Percentiles rank a stretch among this genome's conserved stretches.
Conservation (phyloP, 345 rosid species). For the Dipteronia dyeriana region DNA sequence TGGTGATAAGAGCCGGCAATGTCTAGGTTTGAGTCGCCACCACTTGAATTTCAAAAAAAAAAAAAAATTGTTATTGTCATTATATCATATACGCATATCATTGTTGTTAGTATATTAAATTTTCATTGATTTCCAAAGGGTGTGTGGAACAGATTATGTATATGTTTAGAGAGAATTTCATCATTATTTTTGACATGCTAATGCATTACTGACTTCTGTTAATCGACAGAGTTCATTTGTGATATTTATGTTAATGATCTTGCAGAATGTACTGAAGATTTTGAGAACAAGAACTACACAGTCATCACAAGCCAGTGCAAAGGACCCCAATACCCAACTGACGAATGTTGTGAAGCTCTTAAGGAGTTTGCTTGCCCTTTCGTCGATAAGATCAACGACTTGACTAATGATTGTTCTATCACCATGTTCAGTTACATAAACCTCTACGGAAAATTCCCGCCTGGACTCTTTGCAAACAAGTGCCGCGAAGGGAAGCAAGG, state of each 20-base stretch:
- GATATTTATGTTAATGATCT: background rate
- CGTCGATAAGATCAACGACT: constrained; percentile 50
- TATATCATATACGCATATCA: background rate
- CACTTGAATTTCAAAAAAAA: too few species aligned
- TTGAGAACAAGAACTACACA: constrained; percentile 63
- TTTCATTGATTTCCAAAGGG: background rate
- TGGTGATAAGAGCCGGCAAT: too few species aligned
- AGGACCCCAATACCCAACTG: constrained; percentile 66
- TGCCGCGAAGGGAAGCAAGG: constrained; percentile 64
- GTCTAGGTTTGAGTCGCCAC: too few species aligned
- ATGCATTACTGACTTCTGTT: background rate
- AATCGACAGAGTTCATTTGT: background rate
- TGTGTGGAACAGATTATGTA: background rate
- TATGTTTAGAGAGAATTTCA: too few species aligned
- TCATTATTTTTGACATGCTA: too few species aligned
- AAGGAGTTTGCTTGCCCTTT: constrained; percentile 69
- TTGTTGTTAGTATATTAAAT: background rate
- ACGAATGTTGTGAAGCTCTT: constrained; percentile 54
- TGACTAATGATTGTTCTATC: constrained; percentile 50
- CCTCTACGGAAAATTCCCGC: constrained; percentile 74
- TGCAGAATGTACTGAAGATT: constrained; percentile 59
- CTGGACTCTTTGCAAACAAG: constrained; percentile 71
- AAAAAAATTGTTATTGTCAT: too few species aligned
- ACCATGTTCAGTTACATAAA: constrained; percentile 92
- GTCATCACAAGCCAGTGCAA: constrained; percentile 66